Base-by-base conservation (phyloP, 768 basidiomycete species). In the Calvatia gigantea region DNA sequence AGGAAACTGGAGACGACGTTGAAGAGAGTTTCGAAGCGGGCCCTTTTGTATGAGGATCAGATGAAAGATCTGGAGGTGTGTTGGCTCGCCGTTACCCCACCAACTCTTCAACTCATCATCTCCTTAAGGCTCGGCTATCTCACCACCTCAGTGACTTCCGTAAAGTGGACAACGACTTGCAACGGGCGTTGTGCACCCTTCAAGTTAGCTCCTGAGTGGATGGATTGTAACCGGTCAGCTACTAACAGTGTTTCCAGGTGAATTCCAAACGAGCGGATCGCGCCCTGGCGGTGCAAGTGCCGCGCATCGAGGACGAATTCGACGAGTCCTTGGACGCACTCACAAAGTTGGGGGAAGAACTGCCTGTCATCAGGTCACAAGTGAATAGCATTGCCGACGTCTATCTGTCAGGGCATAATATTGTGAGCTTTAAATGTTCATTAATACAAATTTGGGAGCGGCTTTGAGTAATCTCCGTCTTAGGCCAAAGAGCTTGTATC, bases 91-190 rank as follows among this genome's bases (percentile, higher is more conserved):
- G n/a, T 9, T 11, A 19, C 15, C 19, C 19, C 19, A 21, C 17
- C 25, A 21, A 8, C 25, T 21, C 51, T 32, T 50, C 33, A 39
- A 58, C 45, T 57, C 27, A 32, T 39, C 31, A 52, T 31, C 25
- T 21, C 27, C 44, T 47, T 1, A 62, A 90, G 88, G 76, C 76
- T 49, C 82, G 80, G 64, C 77, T 91, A 21, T 78, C 84, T 37
- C 84, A 88, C 61, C 81, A 84, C 64, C 71, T 91, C 52, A 84
- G 84, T 62, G 90, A 90, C 64, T 89, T 89, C 52, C 75, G 86
- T 51, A 84, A 85, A 15, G 84, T 91, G 58, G 86, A 91, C 60
- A 79, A 79, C 58, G 77, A 83, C 23, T 75, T 91, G 31, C 82
- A 83, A 58, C 87, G 87, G 50, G 80, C 86, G 3, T 79, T 82